Evolutionary conservation across 768 basidiomycete genomes (phyloP).

Genomic region (Cystofilobasidium bisporidii): DNA sequence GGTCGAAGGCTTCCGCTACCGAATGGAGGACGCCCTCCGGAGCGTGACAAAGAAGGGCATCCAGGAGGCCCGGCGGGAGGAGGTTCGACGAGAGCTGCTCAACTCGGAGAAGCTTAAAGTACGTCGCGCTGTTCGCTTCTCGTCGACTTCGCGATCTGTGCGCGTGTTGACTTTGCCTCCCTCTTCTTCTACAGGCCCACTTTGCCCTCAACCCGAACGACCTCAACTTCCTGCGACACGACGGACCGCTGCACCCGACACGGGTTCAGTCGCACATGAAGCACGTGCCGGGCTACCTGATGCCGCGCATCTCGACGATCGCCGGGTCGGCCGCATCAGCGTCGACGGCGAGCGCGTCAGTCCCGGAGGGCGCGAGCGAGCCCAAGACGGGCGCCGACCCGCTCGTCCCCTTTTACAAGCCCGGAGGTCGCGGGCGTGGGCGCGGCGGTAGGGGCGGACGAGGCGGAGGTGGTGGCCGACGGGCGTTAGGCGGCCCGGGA

Average conservation of each 20-base stretch:
- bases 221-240: constrained; percentile 82
- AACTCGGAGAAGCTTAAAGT: constrained; percentile 97
- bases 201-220: constrained; percentile 95
- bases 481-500: constrained; percentile 10
- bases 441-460: constrained; percentile 26
- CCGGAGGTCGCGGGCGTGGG: constrained; percentile 16
- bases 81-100: constrained; percentile 82
- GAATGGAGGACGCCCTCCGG: constrained; percentile 92
- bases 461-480: constrained; percentile 20
- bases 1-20: constrained; percentile 92
- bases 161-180: neutral
- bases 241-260: constrained; percentile 83
- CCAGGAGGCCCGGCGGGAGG: constrained; percentile 84
- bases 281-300: constrained; percentile 82
- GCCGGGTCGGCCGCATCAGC: constrained; percentile 30
- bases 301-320: constrained; percentile 68
- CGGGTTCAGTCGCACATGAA: constrained; percentile 90
- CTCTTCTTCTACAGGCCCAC: constrained; percentile 60
- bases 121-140: constrained; percentile 31
- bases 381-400: constrained; percentile 15
- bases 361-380: constrained; percentile 6
- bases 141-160: constrained; percentile 4
- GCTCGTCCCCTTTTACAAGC: constrained; percentile 27
- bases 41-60: constrained; percentile 77
- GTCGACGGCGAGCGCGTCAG: neutral